Conservation (phyloP, 23 red algal genomes). For the Gracilaria gracilis region DNA sequence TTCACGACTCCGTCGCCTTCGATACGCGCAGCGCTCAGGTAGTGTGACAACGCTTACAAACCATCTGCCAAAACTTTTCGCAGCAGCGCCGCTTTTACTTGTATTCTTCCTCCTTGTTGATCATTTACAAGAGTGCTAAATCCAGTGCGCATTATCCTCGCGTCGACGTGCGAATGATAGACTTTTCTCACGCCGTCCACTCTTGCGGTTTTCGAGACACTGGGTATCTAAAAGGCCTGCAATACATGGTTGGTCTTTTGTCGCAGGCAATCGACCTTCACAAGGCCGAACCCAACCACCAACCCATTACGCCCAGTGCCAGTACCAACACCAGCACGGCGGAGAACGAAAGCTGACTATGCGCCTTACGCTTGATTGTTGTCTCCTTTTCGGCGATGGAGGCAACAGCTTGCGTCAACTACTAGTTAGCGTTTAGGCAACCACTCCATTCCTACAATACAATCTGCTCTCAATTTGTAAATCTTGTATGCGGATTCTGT, state of each 20-base stretch:
- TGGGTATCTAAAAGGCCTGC: conserved; percentile 28
- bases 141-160: not conserved
- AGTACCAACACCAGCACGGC: not conserved
- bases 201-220: conserved; percentile 16
- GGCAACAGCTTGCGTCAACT: no score
- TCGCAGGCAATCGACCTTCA: not conserved
- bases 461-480: no score
- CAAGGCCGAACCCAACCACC: no score
- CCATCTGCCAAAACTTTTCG: conserved; percentile 44
- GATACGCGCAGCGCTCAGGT: not conserved
- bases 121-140: conserved; percentile 86
- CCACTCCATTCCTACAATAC: no score
- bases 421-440: no score
- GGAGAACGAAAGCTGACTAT: not conserved
- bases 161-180: conserved; percentile 89
- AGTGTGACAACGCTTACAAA: conserved; percentile 21
- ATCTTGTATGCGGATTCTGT: no score
- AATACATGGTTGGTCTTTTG: conserved; percentile 17
- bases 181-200: conserved; percentile 84
- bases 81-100: conserved; percentile 72
- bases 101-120: conserved; percentile 84
- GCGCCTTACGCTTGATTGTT: no score
- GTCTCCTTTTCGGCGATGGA: no score
- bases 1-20: conserved; percentile 58
- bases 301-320: not conserved